Evolutionary conservation across 495 filamentous ascomycete species (phyloP).

Genomic region (Sporormia fimetaria): DNA sequence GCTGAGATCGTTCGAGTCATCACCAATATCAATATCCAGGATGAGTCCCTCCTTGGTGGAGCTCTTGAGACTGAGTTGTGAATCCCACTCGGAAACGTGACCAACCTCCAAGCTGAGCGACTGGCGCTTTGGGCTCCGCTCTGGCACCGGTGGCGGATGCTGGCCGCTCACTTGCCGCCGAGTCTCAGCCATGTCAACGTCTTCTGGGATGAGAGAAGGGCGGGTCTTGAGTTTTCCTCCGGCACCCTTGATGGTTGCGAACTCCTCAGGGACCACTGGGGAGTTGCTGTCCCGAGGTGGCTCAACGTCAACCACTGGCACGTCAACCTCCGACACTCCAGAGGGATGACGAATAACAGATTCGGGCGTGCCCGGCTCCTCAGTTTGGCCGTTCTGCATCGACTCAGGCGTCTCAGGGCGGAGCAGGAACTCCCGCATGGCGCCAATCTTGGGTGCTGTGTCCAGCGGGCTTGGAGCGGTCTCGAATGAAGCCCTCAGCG

Average conservation of each 20-base stretch:
- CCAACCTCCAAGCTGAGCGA: slow-evolving; percentile 22
- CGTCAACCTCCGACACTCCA: too few species aligned
- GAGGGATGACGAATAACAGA: slow-evolving; percentile 87
- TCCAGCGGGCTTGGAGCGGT: slow-evolving; percentile 27
- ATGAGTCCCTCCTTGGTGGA: slow-evolving; percentile 37
- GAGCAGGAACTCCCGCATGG: slow-evolving; percentile 41
- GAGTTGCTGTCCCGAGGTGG: slow-evolving; percentile 35
- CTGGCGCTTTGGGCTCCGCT: slow-evolving; percentile 25
- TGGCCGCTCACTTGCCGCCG: slow-evolving; percentile 70
- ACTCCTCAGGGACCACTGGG: slow-evolving; percentile 61
- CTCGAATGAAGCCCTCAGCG: slow-evolving; percentile 36
- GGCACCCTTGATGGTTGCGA: slow-evolving; percentile 83
- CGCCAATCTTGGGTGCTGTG: slow-evolving; percentile 38
- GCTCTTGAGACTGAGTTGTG: slow-evolving; percentile 3
- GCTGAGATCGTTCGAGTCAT: slow-evolving; percentile 49
- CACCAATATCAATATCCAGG: slow-evolving; percentile 56
- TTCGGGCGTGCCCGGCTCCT: slow-evolving; percentile 71
- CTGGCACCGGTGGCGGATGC: slow-evolving; percentile 29
- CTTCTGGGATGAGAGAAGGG: slow-evolving; percentile 73
- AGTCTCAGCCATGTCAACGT: slow-evolving; percentile 79
- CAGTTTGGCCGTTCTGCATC: slow-evolving; percentile 43
- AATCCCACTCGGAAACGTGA: slow-evolving; percentile 14
- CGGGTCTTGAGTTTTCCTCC: slow-evolving; percentile 83
- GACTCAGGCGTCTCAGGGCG: slow-evolving; percentile 55
- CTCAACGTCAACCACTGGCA: slow-evolving; percentile 34